Conservation (phyloP, 2,329 filamentous ascomycete species). For the Aureobasidium sp. region DNA sequence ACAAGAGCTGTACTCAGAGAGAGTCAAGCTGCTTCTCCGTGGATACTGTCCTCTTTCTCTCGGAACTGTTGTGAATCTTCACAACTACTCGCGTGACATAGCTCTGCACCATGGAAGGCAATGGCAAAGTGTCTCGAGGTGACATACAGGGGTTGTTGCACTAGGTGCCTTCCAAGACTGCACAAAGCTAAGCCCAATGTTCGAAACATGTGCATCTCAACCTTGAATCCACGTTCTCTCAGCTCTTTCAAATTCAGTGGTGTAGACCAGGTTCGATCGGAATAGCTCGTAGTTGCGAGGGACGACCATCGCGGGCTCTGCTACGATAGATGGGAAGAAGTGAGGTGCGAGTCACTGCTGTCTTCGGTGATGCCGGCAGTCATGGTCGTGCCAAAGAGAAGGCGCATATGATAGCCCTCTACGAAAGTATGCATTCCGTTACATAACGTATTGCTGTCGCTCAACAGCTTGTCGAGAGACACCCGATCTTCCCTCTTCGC, state of each 20-base stretch:
- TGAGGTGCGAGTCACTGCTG: not conserved
- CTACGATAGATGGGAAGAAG: not conserved
- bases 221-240: not conserved
- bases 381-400: not conserved
- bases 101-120: not conserved
- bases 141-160: not conserved
- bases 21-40: too few species aligned
- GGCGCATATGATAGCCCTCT: not conserved
- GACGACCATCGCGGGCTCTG: not conserved
- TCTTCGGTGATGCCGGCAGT: not conserved
- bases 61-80: too few species aligned
- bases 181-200: not conserved
- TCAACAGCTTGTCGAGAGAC: conserved; percentile 1
- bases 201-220: not conserved
- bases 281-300: not conserved
- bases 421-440: not conserved
- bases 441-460: conserved; percentile 1
- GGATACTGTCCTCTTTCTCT: too few species aligned
- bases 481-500: not conserved
- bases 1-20: too few species aligned
- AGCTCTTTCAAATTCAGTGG: not conserved
- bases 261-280: too few species aligned
- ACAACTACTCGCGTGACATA: too few species aligned
- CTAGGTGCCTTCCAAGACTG: not conserved
- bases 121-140: not conserved